Percentiles rank a stretch among this genome's conserved stretches.
Evolutionary conservation across 2,329 filamentous ascomycete genomes (phyloP).

Genomic region (Daldinia sp.): DNA sequence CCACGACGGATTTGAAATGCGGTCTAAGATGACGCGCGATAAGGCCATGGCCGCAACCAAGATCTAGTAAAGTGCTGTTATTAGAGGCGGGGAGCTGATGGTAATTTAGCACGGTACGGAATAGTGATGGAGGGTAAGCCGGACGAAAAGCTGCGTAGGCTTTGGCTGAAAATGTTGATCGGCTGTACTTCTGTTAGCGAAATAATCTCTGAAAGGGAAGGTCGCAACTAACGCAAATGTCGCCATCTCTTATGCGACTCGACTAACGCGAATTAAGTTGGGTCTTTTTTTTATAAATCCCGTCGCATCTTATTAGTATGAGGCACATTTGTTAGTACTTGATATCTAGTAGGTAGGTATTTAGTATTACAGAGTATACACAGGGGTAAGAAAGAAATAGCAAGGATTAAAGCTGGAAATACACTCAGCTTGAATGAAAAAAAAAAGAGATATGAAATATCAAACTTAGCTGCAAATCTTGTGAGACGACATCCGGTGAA

Average conservation of each 20-base stretch:
- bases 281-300: slow-evolving; percentile 10
- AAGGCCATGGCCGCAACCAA: slow-evolving; percentile 71
- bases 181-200: slow-evolving; percentile 50
- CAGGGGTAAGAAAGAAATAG: neutral
- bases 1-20: slow-evolving; percentile 61
- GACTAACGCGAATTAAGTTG: slow-evolving; percentile 30
- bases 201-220: slow-evolving; percentile 8
- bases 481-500: neutral
- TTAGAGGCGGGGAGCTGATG: slow-evolving; percentile 52
- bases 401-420: slow-evolving; percentile 11
- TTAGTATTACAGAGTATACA: slow-evolving; percentile 13
- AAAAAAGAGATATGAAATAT: no score
- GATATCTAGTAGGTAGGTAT: no score
- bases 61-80: slow-evolving; percentile 57
- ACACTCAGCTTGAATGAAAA: slow-evolving; percentile 14
- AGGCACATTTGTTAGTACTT: slow-evolving; percentile 20
- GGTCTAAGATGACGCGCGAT: slow-evolving; percentile 62
- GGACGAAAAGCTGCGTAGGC: slow-evolving; percentile 69
- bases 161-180: slow-evolving; percentile 62
- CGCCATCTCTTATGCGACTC: slow-evolving; percentile 50
- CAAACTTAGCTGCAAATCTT: slow-evolving; percentile 10
- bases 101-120: slow-evolving; percentile 61
- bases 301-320: neutral
- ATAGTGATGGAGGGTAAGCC: slow-evolving; percentile 63
- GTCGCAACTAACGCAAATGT: slow-evolving; percentile 55